Evolutionary conservation across 495 filamentous ascomycete genomes (phyloP), one percentile per base, ranked within the genome.

Genomic region (Annulohypoxylon bovei): DNA sequence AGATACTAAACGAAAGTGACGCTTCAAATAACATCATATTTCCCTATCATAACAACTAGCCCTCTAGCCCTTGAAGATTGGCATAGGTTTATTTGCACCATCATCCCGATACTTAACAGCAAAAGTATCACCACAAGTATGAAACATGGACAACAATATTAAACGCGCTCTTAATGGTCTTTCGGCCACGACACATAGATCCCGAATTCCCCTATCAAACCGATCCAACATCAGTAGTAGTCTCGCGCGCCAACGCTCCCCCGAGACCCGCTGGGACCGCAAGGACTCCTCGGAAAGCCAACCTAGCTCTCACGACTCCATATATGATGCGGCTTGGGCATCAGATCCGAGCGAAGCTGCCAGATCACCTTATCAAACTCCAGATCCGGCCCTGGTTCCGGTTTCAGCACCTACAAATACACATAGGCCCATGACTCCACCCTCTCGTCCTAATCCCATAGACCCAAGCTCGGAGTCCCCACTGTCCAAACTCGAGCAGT

Each of bases 281-380:
- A 75, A 63, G 67, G 77, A 81, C 49, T 81, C 79, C 0, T 80
- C 80, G 3, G 76, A 82, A 30, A 79, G 73, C 7, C 65, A 42
- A 16, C 76, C 78, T 1, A 81, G 78, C 53, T 66, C 76, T 2
- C 80, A 81, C 44, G 59, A 67, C 22, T 82, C 80, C 18, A 75
- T 82, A 16, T 81, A 70, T 54, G 76, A 80, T 50, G 80, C 80
- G 23, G 62, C 67, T 12, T 79, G 67, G 65, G 50, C 75, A 5
- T 81, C 80, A 0, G 58, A 53, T 3, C 62, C 65, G 3, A 68
- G 62, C 60, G 75, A 76, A 55, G 64, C 55, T 28, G 35, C 61
- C 49, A 70, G 62, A 62, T 71, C 70, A n/a, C 68, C 71, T 46
- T 73, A 70, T 22, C 72, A 67, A 39, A 69, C 58, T 18, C 58